phyloP scores from a whole-genome alignment of 345 rosid genomes.

The Eucalyptus erythrocorys region DNA sequence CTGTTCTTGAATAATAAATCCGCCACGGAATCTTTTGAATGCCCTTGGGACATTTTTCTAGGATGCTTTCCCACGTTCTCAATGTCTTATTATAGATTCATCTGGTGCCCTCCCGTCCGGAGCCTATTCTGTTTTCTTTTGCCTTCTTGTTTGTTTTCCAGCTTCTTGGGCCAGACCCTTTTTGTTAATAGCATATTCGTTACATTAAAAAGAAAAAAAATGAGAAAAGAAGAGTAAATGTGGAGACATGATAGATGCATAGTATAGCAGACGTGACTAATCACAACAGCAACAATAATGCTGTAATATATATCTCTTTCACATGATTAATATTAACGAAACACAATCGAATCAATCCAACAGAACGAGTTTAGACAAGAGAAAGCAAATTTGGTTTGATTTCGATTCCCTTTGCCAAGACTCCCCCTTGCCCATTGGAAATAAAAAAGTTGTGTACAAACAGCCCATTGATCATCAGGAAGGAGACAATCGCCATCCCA shows the following conservation, averaged over 20 bases:
- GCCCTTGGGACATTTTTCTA: not conserved
- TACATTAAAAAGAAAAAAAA: not conserved
- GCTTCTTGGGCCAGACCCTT: not conserved
- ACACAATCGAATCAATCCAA: not conserved
- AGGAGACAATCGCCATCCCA: not conserved
- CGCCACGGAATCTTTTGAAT: not conserved
- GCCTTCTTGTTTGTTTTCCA: not conserved
- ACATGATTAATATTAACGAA: not conserved
- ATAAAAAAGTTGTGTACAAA: not conserved
- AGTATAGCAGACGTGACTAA: not conserved
- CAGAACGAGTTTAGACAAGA: not conserved
- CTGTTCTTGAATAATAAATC: not conserved
- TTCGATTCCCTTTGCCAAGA: not conserved
- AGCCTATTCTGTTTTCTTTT: not conserved
- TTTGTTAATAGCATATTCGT: not conserved
- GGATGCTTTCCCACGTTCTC: not conserved
- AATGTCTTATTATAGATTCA: not conserved
- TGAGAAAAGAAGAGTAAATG: not conserved
- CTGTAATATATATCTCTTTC: not conserved
- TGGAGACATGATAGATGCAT: not conserved
- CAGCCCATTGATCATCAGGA: not conserved
- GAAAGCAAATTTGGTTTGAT: not conserved
- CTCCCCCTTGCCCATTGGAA: not conserved
- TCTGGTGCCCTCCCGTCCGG: not conserved
- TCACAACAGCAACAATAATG: not conserved